Percentiles rank a stretch among this genome's conserved stretches.
Evolutionary conservation across 768 basidiomycete species (phyloP).

Genomic region (Suillus ampliporus): DNA sequence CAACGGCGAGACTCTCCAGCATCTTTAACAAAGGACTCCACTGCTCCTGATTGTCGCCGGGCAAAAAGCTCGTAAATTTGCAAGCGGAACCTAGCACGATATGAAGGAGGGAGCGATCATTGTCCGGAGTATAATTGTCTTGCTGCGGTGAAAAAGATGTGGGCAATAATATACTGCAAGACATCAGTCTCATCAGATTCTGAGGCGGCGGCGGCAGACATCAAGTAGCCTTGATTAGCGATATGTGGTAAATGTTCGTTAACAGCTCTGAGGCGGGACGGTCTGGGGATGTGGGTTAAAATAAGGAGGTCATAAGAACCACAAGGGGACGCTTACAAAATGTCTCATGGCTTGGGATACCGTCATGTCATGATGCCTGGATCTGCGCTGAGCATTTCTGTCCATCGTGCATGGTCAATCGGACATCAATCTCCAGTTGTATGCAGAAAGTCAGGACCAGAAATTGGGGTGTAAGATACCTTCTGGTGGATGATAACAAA

Average conservation of each 20-base stretch:
- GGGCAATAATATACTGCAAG: conserved; percentile 14
- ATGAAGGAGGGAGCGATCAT: conserved; percentile 30
- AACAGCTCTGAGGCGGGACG: background rate
- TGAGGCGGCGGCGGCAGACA: background rate
- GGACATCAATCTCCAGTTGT: background rate
- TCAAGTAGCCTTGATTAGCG: background rate
- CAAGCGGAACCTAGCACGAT: conserved; percentile 24
- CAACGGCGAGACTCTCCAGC: conserved; percentile 17
- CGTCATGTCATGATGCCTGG: background rate
- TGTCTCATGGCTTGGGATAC: background rate
- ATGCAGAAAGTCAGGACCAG: too few species aligned
- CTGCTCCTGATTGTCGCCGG: conserved; percentile 11
- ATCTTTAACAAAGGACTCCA: conserved; percentile 36
- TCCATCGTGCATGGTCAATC: background rate
- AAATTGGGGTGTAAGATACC: background rate
- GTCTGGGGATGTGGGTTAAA: background rate
- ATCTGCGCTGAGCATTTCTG: background rate
- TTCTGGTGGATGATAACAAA: too few species aligned
- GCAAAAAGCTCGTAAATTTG: conserved; percentile 20
- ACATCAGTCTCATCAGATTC: background rate
- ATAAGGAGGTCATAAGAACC: background rate
- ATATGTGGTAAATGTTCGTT: background rate
- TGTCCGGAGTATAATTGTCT: conserved; percentile 27
- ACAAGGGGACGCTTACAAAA: background rate
- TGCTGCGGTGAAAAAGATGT: conserved; percentile 24